Base-by-base conservation (phyloP, 768 basidiomycete genomes). In the Kwoniella pini region DNA sequence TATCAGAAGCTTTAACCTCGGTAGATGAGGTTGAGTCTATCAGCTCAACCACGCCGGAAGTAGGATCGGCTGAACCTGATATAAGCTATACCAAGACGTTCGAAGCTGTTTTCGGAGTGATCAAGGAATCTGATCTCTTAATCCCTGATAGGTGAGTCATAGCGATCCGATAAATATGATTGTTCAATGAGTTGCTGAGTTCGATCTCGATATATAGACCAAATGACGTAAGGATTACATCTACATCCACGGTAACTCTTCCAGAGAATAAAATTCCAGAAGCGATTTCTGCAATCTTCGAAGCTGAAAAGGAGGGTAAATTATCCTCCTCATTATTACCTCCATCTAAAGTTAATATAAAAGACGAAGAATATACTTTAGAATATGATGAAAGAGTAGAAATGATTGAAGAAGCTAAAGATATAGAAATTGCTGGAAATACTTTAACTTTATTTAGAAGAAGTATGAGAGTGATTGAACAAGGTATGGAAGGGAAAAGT, bases 141-240 rank as follows among this genome's bases (percentile, higher is more conserved):
- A 48, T 61, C 9, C 59, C 59, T 28, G 59, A 54, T 48, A 40
- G 59, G 59, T 54, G 33, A 61, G 59, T 53, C 22, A n/a, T 26
- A 31, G 10, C 13, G 33, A 17, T n/a, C 24, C 38, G 24, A 13
- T 40, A 17, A 22, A 21, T 13, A 17, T 48, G 7, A 7, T 10
- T 30, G 10, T 36, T 42, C 31, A 54, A 24, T 17, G 17, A 27
- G 31, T 11, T 46, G 39, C 40, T 10, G 44, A 46, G 42, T 30
- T 28, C n/a, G n/a, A n/a, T n/a, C n/a, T n/a, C n/a, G n/a, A n/a
- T n/a, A n/a, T n/a, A n/a, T n/a, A 61, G 59, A 54, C 59, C 59
- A 12, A 48, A 33, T 33, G 59, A 61, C 52, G 36, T 40, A 11
- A 53, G 52, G 24, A 39, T 61, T 2, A 39, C 27, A 17, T 27